Base-by-base conservation (phyloP, 2,329 filamentous ascomycete genomes). In the Paecilomyces sp. region DNA sequence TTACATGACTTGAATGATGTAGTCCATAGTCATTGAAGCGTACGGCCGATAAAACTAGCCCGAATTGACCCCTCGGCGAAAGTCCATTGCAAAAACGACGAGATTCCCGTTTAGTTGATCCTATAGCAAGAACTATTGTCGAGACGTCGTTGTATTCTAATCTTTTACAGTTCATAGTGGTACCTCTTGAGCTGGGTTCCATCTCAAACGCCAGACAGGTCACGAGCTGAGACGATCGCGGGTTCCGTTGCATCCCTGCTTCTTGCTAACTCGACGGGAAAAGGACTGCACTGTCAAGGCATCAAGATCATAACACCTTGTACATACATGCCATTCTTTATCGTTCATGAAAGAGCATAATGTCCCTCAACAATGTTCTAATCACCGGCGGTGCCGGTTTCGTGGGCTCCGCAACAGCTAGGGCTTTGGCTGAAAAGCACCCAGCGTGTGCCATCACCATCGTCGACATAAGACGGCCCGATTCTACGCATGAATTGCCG, bases 311-410 rank as follows among this genome's bases (percentile, higher is more conserved):
- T 15, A 25, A 25, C 22, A 13, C 8, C 11, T 22, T 28, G 11
- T 24, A 15, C 13, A 30, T 53, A 30, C 2, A 30, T 11, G 12
- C 50, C 15, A 55, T 22, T 31, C n/a, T 3, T 33, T 33, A 7
- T 13, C 2, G 30, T 30, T 15, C 15, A n/a, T 15, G 12, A 34
- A 55, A 30, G 31, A 57, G 9, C 13, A 30, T n/a, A 24, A 64
- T 64, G 15, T 13, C 34, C 15, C 62, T 69, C 24, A 65, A 59
- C 34, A 71, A 65, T 31, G 64, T 77, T 56, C 62, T 77, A 3
- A 66, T 77, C 22, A 74, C 75, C 30, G 74, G 74, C 11, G 74
- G 74, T 34, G 70, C 70, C 6, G 75, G 75, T 12, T 77, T 77
- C 62, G 70, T 77, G 15, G 75, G 75, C 15, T 71, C 73, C 25